Percentiles rank a stretch among this genome's conserved stretches.
Evolutionary conservation across 192 early-diverging fungal genomes (phyloP).

Genomic region (Coemansia aciculifera): DNA sequence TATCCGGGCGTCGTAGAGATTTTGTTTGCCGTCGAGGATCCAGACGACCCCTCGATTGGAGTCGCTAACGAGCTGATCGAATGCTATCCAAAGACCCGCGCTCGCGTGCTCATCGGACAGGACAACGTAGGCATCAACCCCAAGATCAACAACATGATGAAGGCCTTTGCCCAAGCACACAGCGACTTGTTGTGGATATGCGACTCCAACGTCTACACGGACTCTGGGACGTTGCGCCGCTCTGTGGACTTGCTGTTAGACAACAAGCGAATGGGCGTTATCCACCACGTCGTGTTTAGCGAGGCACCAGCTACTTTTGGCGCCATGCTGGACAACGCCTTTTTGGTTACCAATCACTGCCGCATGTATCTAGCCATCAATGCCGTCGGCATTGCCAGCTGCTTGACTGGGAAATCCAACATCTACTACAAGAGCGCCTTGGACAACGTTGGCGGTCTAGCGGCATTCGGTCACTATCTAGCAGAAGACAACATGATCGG

Average conservation of each 20-base stretch:
- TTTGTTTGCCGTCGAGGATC: constrained; percentile 82
- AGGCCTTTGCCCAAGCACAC: constrained; percentile 73
- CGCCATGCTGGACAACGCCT: constrained; percentile 81
- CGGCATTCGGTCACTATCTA: constrained; percentile 86
- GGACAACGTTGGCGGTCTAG: constrained; percentile 77
- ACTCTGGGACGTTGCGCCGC: constrained; percentile 73
- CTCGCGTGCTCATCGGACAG: constrained; percentile 79
- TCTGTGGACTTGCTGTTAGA: constrained; percentile 77
- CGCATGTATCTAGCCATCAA: constrained; percentile 97
- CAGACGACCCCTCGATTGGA: constrained; percentile 78
- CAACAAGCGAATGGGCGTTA: constrained; percentile 75
- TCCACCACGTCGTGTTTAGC: constrained; percentile 93
- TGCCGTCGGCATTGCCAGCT: constrained; percentile 76
- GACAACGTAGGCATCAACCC: constrained; percentile 85
- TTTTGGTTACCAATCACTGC: constrained; percentile 88
- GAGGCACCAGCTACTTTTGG: constrained; percentile 71
- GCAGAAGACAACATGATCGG: constrained; percentile 96
- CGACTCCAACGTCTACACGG: constrained; percentile 87
- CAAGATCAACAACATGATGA: constrained; percentile 93
- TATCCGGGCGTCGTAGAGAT: constrained; percentile 85
- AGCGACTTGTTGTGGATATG: constrained; percentile 94
- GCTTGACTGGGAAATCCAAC: constrained; percentile 94
- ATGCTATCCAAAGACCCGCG: constrained; percentile 72
- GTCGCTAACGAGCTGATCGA: constrained; percentile 71
- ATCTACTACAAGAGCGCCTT: constrained; percentile 85